Percentiles rank a stretch among this genome's conserved stretches.
These are phyloP conservation scores for Podila epicladia DNA, from an alignment of 192 early-diverging fungal genomes.

Conservation along the genomic window DNA sequence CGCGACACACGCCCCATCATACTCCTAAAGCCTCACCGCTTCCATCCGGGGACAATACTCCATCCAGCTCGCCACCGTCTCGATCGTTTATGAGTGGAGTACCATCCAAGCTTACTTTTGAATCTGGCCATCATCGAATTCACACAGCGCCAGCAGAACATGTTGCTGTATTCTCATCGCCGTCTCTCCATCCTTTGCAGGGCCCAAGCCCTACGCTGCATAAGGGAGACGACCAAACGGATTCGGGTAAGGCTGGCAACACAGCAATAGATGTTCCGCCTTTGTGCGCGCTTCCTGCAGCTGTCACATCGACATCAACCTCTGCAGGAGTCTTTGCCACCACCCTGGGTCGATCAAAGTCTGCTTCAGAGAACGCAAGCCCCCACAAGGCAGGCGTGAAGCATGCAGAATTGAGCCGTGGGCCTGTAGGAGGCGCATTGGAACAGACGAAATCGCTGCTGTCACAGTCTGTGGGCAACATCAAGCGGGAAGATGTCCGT, in stretches of 20 bases:
- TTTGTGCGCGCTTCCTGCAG: background rate
- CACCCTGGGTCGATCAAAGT: conserved; percentile 42
- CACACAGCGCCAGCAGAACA: conserved; percentile 46
- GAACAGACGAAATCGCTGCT: conserved; percentile 48
- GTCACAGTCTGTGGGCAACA: conserved; percentile 26
- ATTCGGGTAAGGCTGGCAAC: conserved; percentile 14
- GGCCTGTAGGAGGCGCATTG: conserved; percentile 31
- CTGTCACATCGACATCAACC: background rate
- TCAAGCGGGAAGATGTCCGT: conserved; percentile 41
- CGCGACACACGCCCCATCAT: conserved; percentile 37
- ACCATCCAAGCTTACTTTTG: conserved; percentile 27
- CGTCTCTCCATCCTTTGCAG: conserved; percentile 36
- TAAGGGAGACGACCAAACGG: conserved; percentile 33
- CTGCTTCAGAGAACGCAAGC: conserved; percentile 28
- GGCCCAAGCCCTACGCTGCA: conserved; percentile 14
- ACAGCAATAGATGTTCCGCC: background rate
- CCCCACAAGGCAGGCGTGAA: conserved; percentile 23
- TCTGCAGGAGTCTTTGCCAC: conserved; percentile 10
- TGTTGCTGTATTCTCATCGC: conserved; percentile 33
- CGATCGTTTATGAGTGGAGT: conserved; percentile 29
- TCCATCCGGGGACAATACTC: conserved; percentile 44
- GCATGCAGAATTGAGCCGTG: conserved; percentile 42
- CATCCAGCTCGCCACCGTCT: conserved; percentile 41
- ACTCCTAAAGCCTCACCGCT: conserved; percentile 40
- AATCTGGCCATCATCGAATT: conserved; percentile 40